A percentile compares a stretch with the other conserved stretches of the same genome.
These are phyloP conservation scores for Pochonia chlamydosporia DNA, from an alignment of 2,329 filamentous ascomycete species.

Conservation along the genomic window DNA sequence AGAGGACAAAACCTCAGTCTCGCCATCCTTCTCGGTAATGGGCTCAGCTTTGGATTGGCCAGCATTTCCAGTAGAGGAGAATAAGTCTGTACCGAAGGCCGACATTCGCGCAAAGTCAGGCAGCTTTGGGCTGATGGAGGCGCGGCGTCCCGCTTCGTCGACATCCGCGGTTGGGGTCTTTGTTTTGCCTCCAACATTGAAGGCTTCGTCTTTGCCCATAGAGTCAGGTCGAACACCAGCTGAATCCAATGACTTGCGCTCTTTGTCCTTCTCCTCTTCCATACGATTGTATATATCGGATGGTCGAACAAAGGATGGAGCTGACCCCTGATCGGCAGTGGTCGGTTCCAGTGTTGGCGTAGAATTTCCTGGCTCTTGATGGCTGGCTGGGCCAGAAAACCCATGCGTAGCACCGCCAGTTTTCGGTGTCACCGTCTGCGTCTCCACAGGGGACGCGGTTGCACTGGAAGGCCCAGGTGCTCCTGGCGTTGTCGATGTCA, in stretches of 20 bases:
- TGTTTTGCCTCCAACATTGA: not conserved
- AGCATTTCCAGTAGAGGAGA: conserved; percentile 26
- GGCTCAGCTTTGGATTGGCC: not conserved
- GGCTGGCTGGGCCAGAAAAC: not conserved
- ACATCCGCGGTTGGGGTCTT: not conserved
- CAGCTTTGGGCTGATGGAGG: conserved; percentile 51
- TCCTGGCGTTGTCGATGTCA: too few relatives aligned
- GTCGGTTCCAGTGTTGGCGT: not conserved
- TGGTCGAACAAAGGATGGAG: conserved; percentile 59
- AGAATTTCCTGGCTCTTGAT: not conserved
- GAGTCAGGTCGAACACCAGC: not conserved
- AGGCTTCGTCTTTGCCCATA: not conserved
- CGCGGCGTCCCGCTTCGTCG: conserved; percentile 14
- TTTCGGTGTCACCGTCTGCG: not conserved
- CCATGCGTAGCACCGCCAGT: not conserved
- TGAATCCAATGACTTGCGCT: not conserved
- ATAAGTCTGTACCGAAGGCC: conserved; percentile 54
- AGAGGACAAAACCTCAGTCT: not conserved
- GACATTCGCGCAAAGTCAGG: conserved; percentile 55
- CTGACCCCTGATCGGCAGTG: not conserved
- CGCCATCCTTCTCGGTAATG: not conserved
- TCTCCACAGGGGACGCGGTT: not conserved
- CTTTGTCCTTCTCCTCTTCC: conserved; percentile 57
- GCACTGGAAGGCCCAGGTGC: not conserved
- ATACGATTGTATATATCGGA: conserved; percentile 72